Percentiles rank a stretch among this genome's conserved stretches.
Evolutionary conservation across 106 monocot genomes (phyloP).

Genomic region (Acorus calamus): DNA sequence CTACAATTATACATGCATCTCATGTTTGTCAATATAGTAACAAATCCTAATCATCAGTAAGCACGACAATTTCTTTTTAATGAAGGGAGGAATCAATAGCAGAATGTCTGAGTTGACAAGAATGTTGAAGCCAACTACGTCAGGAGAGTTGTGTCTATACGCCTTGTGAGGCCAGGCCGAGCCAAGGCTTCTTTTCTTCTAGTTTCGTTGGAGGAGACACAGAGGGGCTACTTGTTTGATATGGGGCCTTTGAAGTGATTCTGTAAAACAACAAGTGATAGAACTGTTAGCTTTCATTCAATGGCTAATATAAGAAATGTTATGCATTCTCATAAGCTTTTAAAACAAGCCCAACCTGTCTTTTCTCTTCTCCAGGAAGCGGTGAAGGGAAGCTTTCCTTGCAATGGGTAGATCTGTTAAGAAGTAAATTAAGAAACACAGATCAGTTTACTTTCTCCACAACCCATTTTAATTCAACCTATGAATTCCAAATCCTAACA

Average conservation of each 20-base stretch:
- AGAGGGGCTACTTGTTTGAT: constrained; percentile 13
- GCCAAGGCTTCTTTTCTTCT: constrained; percentile 8
- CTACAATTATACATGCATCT: too few species aligned
- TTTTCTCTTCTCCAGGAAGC: constrained; percentile 42
- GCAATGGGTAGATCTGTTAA: constrained; percentile 25
- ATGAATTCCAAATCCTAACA: too few species aligned
- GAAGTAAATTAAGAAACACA: background rate
- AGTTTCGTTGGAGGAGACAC: background rate
- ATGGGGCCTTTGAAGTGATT: constrained; percentile 25
- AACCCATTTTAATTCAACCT: background rate
- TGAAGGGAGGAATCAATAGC: too few species aligned
- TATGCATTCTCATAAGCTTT: too few species aligned
- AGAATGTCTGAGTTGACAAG: too few species aligned
- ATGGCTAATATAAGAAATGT: too few species aligned
- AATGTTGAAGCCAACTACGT: too few species aligned
- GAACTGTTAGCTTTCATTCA: background rate
- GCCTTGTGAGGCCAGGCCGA: constrained; percentile 2
- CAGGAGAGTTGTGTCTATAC: too few species aligned
- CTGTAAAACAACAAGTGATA: constrained; percentile 2
- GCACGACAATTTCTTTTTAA: too few species aligned
- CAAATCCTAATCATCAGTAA: too few species aligned
- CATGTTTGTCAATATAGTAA: too few species aligned
- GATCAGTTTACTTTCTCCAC: background rate
- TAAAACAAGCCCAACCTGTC: constrained; percentile 18
- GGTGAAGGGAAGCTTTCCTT: constrained; percentile 28